Conservation (phyloP, 108 stramenopile species). For the Conticribra guillardii region DNA sequence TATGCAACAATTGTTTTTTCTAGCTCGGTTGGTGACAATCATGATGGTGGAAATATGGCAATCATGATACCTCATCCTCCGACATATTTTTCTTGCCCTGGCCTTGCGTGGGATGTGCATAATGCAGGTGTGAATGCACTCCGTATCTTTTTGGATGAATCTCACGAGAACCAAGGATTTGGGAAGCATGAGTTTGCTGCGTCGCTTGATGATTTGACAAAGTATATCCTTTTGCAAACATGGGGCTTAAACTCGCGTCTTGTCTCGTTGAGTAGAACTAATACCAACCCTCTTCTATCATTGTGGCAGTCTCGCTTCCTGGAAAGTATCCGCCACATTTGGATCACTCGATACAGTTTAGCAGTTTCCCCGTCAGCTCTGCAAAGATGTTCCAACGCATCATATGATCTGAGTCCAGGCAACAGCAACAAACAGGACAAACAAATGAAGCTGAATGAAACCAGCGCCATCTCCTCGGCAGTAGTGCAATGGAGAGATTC, state of each 20-base stretch:
- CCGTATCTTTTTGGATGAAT: constrained; percentile 18
- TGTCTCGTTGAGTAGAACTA: neutral
- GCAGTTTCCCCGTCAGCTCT: constrained; percentile 15
- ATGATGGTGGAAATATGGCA: constrained; percentile 1
- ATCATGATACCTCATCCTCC: constrained; percentile 47
- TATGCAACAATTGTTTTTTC: constrained; percentile 21
- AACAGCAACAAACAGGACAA: constrained; percentile 11
- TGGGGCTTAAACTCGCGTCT: constrained; percentile 36
- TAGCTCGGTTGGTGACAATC: neutral
- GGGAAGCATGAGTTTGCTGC: constrained; percentile 14
- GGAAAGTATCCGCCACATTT: constrained; percentile 40
- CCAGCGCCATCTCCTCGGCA: constrained; percentile 26
- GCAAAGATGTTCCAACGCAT: neutral
- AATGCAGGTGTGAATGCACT: constrained; percentile 22
- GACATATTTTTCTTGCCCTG: constrained; percentile 42
- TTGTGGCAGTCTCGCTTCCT: constrained; percentile 47
- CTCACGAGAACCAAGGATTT: neutral
- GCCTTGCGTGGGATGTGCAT: constrained; percentile 41
- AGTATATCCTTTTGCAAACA: constrained; percentile 24
- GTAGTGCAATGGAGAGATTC: constrained; percentile 39
- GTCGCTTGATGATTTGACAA: constrained; percentile 31
- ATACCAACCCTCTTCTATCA: constrained; percentile 20
- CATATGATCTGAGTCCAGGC: no score
- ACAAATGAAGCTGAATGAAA: constrained; percentile 18
- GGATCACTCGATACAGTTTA: constrained; percentile 31